Percentiles rank a stretch among this genome's conserved stretches.
Evolutionary conservation across 495 filamentous ascomycete genomes (phyloP).

Genomic region (Xeromyces bisporus): DNA sequence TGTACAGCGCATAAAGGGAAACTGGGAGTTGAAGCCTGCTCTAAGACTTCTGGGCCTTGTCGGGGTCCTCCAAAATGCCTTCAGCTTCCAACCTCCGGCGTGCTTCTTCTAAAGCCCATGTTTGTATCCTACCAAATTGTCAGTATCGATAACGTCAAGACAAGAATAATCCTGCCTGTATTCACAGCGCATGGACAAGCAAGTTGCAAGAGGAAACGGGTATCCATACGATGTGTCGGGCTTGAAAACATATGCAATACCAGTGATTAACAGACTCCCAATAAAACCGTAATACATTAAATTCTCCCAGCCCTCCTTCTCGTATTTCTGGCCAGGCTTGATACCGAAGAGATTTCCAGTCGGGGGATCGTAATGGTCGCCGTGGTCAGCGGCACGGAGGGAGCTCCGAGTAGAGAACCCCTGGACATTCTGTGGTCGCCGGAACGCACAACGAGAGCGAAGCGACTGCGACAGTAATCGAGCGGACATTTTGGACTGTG

Average conservation of each 20-base stretch:
- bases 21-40: constrained; percentile 6
- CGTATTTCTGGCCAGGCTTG: constrained; percentile 81
- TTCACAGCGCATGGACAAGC: background rate
- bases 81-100: constrained; percentile 83
- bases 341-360: constrained; percentile 82
- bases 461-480: constrained; percentile 26
- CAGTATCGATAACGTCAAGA: constrained; percentile 7
- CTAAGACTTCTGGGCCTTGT: constrained; percentile 26
- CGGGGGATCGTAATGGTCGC: constrained; percentile 75
- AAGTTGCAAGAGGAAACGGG: constrained; percentile 3
- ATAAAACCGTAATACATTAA: constrained; percentile 79
- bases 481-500: constrained; percentile 21
- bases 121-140: constrained; percentile 65
- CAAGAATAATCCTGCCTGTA: constrained; percentile 1
- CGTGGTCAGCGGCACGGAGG: constrained; percentile 39
- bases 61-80: constrained; percentile 74
- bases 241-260: constrained; percentile 86
- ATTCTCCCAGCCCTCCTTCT: constrained; percentile 91
- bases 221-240: constrained; percentile 88
- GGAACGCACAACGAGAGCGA: constrained; percentile 25
- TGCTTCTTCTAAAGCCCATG: constrained; percentile 96
- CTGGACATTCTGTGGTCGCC: constrained; percentile 21
- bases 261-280: constrained; percentile 58
- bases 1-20: constrained; percentile 31
- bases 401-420: constrained; percentile 28